phyloP scores from a whole-genome alignment of 169 alveolate species.

The Babesia microti region DNA sequence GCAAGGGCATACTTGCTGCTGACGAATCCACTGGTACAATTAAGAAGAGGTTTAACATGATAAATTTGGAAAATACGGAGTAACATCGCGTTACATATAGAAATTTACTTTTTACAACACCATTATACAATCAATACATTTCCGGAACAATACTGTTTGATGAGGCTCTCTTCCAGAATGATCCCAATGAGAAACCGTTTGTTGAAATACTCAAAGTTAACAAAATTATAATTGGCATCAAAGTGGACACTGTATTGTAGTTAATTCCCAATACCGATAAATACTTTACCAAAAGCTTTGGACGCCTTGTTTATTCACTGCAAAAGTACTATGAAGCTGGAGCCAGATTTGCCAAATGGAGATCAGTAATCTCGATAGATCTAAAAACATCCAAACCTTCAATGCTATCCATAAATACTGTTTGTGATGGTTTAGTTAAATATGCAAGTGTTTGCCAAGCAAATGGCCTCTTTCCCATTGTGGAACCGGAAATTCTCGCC shows the following conservation, averaged over 20 bases:
- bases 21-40: conserved; percentile 98
- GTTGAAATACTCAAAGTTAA: conserved; percentile 73
- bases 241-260: conserved; percentile 91
- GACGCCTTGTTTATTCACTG: conserved; percentile 92
- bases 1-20: conserved; percentile 98
- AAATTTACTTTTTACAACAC: conserved; percentile 85
- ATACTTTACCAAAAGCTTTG: conserved; percentile 87
- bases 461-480: conserved; percentile 95
- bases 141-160: conserved; percentile 96
- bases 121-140: conserved; percentile 83
- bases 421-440: conserved; percentile 95
- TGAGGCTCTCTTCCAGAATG: conserved; percentile 92
- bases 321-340: conserved; percentile 90
- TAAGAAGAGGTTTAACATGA: conserved; percentile 85
- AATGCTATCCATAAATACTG: conserved; percentile 79
- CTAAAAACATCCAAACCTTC: conserved; percentile 80
- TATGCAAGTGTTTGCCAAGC: conserved; percentile 97
- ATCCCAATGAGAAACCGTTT: conserved; percentile 76
- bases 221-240: conserved; percentile 95
- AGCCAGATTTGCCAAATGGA: conserved; percentile 99
- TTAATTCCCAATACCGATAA: conserved; percentile 81
- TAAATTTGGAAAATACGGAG: conserved; percentile 87
- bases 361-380: conserved; percentile 92
- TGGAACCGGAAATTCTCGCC: conserved; percentile 96
- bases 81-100: conserved; percentile 92